Conservation (phyloP, 2,329 filamentous ascomycete species). For the Pyrenophora graminea region DNA sequence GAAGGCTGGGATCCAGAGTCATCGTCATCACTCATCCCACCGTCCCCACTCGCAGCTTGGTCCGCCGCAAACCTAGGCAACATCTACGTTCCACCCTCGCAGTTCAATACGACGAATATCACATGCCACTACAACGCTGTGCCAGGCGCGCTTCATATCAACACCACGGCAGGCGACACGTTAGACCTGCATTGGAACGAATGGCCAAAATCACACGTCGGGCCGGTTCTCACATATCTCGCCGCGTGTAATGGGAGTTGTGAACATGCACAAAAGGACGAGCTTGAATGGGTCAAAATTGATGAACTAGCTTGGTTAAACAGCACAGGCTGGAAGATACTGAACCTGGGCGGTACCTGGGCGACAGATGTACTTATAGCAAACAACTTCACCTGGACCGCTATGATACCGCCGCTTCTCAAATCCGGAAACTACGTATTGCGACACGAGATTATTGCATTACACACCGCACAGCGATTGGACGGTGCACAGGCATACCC, state of each 20-base stretch:
- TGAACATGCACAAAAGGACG: slow-evolving; percentile 25
- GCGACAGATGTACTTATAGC: slow-evolving; percentile 38
- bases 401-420: slow-evolving; percentile 51
- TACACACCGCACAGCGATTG: slow-evolving; percentile 49
- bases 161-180: slow-evolving; percentile 60
- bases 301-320: slow-evolving; percentile 35
- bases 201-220: slow-evolving; percentile 41
- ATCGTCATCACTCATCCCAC: slow-evolving; percentile 3
- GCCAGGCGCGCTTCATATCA: slow-evolving; percentile 55
- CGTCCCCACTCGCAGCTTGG: slow-evolving; percentile 28
- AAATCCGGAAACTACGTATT: slow-evolving; percentile 56
- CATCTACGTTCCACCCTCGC: slow-evolving; percentile 26
- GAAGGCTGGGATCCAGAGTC: slow-evolving; percentile 30
- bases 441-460: slow-evolving; percentile 57
- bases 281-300: slow-evolving; percentile 41
- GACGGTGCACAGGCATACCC: slow-evolving; percentile 58
- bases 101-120: slow-evolving; percentile 46
- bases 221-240: slow-evolving; percentile 41
- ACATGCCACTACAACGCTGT: slow-evolving; percentile 63
- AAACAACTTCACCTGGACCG: slow-evolving; percentile 52
- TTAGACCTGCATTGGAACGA: slow-evolving; percentile 59
- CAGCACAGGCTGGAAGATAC: slow-evolving; percentile 20
- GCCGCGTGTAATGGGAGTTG: slow-evolving; percentile 31
- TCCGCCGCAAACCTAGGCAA: slow-evolving; percentile 32
- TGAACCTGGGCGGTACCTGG: slow-evolving; percentile 35